A percentile compares a stretch with the other conserved stretches of the same genome.
phyloP scores from a whole-genome alignment of 2,329 filamentous ascomycete species.

The Chaetomium olivaceum region DNA sequence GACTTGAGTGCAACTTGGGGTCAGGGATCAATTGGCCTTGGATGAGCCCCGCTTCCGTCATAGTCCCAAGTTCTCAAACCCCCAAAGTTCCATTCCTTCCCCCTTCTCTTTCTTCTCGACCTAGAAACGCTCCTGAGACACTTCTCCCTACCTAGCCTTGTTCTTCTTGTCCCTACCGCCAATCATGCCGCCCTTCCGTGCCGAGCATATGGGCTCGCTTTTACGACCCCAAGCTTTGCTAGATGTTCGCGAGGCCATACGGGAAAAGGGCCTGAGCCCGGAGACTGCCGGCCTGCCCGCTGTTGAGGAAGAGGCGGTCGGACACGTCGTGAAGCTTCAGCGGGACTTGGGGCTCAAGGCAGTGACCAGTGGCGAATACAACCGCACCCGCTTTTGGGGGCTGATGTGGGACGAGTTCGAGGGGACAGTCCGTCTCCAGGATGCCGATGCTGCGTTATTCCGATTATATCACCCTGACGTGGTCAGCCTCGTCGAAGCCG shows the following conservation, averaged over 20 bases:
- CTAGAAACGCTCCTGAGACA: not conserved
- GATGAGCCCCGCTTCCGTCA: conserved; percentile 9
- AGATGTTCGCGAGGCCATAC: conserved; percentile 57
- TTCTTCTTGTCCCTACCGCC: not conserved
- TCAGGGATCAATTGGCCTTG: not conserved
- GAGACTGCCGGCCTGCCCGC: conserved; percentile 57
- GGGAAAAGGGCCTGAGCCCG: conserved; percentile 55
- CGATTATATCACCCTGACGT: conserved; percentile 58
- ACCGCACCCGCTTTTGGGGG: conserved; percentile 54
- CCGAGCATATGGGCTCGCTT: conserved; percentile 42
- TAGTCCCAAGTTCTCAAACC: not conserved
- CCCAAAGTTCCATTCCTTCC: not conserved
- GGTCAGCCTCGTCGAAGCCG: conserved; percentile 54
- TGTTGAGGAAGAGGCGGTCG: conserved; percentile 66
- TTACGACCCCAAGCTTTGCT: conserved; percentile 39
- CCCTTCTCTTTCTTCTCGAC: not conserved
- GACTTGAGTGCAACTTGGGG: not conserved
- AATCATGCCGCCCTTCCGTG: conserved; percentile 40
- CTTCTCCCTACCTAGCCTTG: not conserved
- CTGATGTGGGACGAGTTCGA: conserved; percentile 56
- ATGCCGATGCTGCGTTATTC: conserved; percentile 54
- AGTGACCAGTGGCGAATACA: conserved; percentile 71
- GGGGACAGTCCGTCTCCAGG: conserved; percentile 50
- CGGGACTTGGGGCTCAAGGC: conserved; percentile 65
- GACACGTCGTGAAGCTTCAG: conserved; percentile 68